A percentile compares a stretch with the other conserved stretches of the same genome.
These are phyloP conservation scores for Linderniella brevidens DNA, from an alignment of 257 asterid genomes.

Conservation along the genomic window DNA sequence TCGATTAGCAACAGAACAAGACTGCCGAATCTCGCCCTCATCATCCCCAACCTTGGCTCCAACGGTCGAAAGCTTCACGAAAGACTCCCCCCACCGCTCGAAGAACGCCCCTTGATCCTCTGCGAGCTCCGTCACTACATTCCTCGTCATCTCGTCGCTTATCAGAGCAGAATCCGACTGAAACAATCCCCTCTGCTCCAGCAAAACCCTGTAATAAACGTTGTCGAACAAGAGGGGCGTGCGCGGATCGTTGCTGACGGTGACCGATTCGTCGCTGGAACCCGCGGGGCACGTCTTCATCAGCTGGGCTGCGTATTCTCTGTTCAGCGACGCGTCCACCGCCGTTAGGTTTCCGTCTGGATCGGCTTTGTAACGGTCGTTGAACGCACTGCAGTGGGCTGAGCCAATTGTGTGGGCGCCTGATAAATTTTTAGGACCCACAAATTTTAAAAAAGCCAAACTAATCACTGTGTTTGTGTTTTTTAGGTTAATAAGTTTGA, in stretches of 20 bases:
- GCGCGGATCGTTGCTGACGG: conserved; percentile 46
- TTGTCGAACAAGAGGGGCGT: conserved; percentile 50
- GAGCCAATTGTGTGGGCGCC: conserved; percentile 79
- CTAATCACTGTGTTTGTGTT: no score
- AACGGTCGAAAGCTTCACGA: conserved; percentile 30
- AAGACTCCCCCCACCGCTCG: conserved; percentile 35
- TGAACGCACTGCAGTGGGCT: conserved; percentile 65
- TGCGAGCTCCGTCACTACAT: conserved; percentile 31
- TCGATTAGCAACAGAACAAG: conserved; percentile 30
- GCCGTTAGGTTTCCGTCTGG: conserved; percentile 32
- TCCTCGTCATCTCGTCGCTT: conserved; percentile 24
- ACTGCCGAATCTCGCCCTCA: conserved; percentile 40
- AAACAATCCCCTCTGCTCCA: conserved; percentile 42
- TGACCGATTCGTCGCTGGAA: conserved; percentile 14
- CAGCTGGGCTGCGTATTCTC: conserved; percentile 36
- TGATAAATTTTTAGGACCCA: conserved; percentile 10
- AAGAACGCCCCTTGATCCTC: conserved; percentile 33
- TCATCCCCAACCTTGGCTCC: conserved; percentile 29
- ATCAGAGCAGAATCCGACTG: conserved; percentile 58
- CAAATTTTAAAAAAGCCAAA: no score
- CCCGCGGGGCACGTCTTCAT: conserved; percentile 27
- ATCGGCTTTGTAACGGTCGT: conserved; percentile 41
- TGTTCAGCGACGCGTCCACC: conserved; percentile 38
- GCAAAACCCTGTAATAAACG: conserved; percentile 32
- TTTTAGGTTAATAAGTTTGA: no score